phyloP scores from a whole-genome alignment of 768 basidiomycete species.

The Cytidiella melzeri region DNA sequence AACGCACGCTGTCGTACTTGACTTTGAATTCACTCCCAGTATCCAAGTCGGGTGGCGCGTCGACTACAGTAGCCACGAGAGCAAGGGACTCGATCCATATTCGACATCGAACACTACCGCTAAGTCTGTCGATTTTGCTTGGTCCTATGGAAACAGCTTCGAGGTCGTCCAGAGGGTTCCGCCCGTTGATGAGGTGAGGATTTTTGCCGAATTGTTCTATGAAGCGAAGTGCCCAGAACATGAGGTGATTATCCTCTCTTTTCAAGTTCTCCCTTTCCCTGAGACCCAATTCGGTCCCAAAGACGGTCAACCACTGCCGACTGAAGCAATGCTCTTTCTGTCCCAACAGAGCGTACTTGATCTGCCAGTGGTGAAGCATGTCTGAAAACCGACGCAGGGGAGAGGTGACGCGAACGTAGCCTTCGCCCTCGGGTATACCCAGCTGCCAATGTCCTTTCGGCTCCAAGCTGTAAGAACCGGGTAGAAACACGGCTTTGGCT shows the following conservation, averaged over 20 bases:
- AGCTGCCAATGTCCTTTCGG: conserved; percentile 63
- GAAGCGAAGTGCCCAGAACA: conserved; percentile 37
- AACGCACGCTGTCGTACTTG: not conserved
- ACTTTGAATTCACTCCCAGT: not conserved
- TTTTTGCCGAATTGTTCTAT: conserved; percentile 28
- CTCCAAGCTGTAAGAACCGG: conserved; percentile 40
- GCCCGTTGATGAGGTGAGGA: conserved; percentile 19
- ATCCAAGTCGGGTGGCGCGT: not conserved
- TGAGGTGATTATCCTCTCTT: conserved; percentile 25
- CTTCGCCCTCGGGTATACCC: conserved; percentile 66
- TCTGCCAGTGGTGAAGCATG: conserved; percentile 86
- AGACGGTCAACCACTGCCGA: conserved; percentile 38
- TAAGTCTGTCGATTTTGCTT: not conserved
- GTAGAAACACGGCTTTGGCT: conserved; percentile 28
- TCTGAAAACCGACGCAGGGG: conserved; percentile 85
- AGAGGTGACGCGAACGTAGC: conserved; percentile 80
- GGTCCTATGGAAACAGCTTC: not conserved
- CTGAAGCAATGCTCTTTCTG: conserved; percentile 35
- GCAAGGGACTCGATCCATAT: not conserved
- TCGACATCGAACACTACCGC: not conserved
- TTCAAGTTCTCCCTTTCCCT: conserved; percentile 31
- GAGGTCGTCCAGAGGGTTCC: conserved; percentile 1
- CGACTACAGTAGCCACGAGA: not conserved
- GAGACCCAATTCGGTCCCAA: conserved; percentile 32
- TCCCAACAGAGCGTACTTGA: conserved; percentile 65